Conservation (phyloP, 257 asterid genomes). For the Fraxinus anomala region DNA sequence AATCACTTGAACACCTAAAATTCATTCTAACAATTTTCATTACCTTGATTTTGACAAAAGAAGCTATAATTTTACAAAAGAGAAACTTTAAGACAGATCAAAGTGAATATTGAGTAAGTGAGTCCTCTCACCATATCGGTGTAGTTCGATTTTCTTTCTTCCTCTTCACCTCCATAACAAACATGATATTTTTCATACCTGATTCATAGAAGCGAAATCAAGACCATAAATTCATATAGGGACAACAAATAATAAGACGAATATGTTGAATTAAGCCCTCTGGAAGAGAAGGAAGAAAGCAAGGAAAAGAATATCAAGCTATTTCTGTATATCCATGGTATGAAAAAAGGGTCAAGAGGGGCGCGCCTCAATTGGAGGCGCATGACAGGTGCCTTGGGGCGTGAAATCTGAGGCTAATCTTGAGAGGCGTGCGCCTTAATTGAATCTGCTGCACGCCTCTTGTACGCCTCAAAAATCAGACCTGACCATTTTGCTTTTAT, state of each 20-base stretch:
- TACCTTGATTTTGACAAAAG: too few relatives aligned
- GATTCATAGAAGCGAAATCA: slow-evolving; percentile 25
- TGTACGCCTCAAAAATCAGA: too few relatives aligned
- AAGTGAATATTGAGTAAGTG: slow-evolving; percentile 1
- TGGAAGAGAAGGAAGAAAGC: slow-evolving; percentile 2
- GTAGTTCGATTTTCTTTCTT: slow-evolving; percentile 86
- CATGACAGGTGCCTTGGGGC: too few relatives aligned
- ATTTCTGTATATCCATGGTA: too few relatives aligned
- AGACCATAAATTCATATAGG: slow-evolving; percentile 17
- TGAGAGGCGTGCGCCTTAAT: too few relatives aligned
- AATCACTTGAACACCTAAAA: too few relatives aligned
- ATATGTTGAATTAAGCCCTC: slow-evolving; percentile 10
- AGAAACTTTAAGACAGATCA: background rate
- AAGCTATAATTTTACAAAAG: background rate
- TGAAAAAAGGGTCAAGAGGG: too few relatives aligned
- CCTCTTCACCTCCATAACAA: slow-evolving; percentile 83
- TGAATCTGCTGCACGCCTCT: too few relatives aligned
- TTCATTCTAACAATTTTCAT: too few relatives aligned
- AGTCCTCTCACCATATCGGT: slow-evolving; percentile 76
- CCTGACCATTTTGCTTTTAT: too few relatives aligned
- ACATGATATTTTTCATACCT: slow-evolving; percentile 98
- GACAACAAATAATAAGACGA: slow-evolving; percentile 6
- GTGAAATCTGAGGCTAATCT: too few relatives aligned
- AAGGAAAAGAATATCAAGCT: slow-evolving; percentile 3
- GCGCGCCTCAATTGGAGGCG: too few relatives aligned